Percentiles rank a stretch among this genome's conserved stretches.
Conservation (phyloP, 2,329 filamentous ascomycete species). For the Knoxdaviesia capensis region DNA sequence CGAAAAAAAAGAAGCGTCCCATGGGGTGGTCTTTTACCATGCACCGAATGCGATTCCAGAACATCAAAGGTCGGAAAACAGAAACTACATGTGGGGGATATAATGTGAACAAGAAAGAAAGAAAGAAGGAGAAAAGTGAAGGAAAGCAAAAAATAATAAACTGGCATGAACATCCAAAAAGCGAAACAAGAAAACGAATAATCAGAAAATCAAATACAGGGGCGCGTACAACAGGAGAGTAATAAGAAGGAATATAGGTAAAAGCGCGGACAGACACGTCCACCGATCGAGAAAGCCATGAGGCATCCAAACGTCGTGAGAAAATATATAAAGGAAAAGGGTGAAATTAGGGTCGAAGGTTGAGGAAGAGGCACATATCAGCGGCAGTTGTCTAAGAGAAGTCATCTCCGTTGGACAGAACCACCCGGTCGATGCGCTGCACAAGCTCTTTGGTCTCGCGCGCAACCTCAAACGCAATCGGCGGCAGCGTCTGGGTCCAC, state of each 20-base stretch:
- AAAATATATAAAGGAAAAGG: too few species aligned
- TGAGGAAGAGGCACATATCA: too few species aligned
- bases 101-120: constrained; percentile 1
- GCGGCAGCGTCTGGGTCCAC: constrained; percentile 54
- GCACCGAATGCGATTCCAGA: background rate
- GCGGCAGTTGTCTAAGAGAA: background rate
- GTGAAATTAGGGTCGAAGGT: too few species aligned
- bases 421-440: constrained; percentile 17
- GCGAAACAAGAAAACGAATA: constrained; percentile 1
- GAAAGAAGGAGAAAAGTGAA: background rate
- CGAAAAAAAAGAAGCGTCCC: background rate
- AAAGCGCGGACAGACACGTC: too few species aligned
- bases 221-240: too few species aligned
- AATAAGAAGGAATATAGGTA: too few species aligned
- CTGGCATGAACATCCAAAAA: background rate
- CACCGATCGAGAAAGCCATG: too few species aligned
- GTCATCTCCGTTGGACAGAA: background rate
- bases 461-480: constrained; percentile 73
- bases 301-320: too few species aligned
- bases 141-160: background rate
- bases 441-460: constrained; percentile 58
- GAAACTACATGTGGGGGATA: background rate
- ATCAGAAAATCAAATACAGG: background rate
- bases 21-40: background rate
- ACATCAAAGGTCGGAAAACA: background rate